A percentile compares a stretch with the other conserved stretches of the same genome.
phyloP scores from a whole-genome alignment of 2,329 filamentous ascomycete species.

The Exophiala sp. region DNA sequence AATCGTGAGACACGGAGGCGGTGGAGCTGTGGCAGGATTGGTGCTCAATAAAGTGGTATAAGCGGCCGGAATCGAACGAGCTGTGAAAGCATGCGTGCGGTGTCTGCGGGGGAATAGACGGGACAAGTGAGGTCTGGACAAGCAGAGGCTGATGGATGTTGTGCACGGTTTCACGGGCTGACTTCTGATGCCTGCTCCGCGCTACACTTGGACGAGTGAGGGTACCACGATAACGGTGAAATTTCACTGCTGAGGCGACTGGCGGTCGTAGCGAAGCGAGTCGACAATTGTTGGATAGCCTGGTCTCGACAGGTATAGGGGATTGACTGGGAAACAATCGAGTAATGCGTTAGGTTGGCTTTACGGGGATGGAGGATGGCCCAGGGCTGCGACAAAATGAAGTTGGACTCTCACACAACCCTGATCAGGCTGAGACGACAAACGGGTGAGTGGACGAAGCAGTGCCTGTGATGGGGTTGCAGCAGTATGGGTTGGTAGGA shows the following conservation, averaged over 20 bases:
- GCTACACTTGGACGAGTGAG: background rate
- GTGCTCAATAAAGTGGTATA: conserved; percentile 16
- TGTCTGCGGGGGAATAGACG: background rate
- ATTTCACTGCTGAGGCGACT: background rate
- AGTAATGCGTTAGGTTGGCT: background rate
- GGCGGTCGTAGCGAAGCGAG: too few species aligned
- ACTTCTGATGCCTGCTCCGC: conserved; percentile 1
- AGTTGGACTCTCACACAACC: background rate
- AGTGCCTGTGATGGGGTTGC: background rate
- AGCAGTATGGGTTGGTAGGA: too few species aligned
- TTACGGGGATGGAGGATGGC: background rate
- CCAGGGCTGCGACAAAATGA: background rate
- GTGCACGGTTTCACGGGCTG: conserved; percentile 2
- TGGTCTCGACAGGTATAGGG: too few species aligned
- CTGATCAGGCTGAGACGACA: conserved; percentile 10
- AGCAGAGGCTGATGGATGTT: conserved; percentile 5
- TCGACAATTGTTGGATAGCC: too few species aligned
- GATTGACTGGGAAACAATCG: background rate
- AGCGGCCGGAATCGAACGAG: conserved; percentile 8
- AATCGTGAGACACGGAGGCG: conserved; percentile 14
- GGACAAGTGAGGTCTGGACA: conserved; percentile 3
- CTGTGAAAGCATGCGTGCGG: conserved; percentile 23
- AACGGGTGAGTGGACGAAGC: conserved; percentile 1
- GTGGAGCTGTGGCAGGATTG: conserved; percentile 4
- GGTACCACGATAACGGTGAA: background rate